Evolutionary conservation across 2,329 filamentous ascomycete species (phyloP).

Genomic region (Beauveria australis): DNA sequence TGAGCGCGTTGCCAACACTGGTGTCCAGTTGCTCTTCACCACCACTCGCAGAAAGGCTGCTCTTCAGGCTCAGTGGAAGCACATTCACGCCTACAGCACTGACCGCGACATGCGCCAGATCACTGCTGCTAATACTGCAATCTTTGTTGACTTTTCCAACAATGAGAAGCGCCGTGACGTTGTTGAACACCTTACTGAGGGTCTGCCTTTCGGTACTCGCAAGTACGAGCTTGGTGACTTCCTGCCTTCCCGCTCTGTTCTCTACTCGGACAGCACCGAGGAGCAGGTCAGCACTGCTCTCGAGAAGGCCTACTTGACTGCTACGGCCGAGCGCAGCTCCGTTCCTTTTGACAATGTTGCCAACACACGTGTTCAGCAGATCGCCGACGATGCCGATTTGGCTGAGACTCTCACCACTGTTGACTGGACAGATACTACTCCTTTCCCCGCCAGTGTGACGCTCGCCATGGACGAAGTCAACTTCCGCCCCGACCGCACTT

Average conservation of each 20-base stretch:
- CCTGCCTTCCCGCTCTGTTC: slow-evolving; percentile 7
- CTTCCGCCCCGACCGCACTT: slow-evolving; percentile 9
- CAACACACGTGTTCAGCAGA: slow-evolving; percentile 9
- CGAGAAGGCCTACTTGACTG: not conserved
- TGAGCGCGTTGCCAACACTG: slow-evolving; percentile 3
- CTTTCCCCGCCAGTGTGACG: slow-evolving; percentile 9
- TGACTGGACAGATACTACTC: slow-evolving; percentile 9
- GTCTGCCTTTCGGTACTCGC: slow-evolving; percentile 10
- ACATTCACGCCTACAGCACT: slow-evolving; percentile 8
- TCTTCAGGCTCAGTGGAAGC: slow-evolving; percentile 8
- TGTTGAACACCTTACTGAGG: slow-evolving; percentile 5
- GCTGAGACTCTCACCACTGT: slow-evolving; percentile 10
- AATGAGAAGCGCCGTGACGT: slow-evolving; percentile 9
- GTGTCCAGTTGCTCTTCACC: slow-evolving; percentile 8
- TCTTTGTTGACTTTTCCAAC: slow-evolving; percentile 10
- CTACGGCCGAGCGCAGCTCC: slow-evolving; percentile 1
- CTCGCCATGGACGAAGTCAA: slow-evolving; percentile 10
- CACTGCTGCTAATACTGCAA: slow-evolving; percentile 6
- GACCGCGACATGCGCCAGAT: slow-evolving; percentile 9
- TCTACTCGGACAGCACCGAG: slow-evolving; percentile 9
- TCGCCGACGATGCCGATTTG: slow-evolving; percentile 4
- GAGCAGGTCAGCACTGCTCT: slow-evolving; percentile 8
- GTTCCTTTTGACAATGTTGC: slow-evolving; percentile 9
- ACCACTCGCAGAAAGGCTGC: slow-evolving; percentile 8
- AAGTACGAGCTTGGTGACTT: slow-evolving; percentile 9